These are phyloP conservation scores for Epichloe festucae DNA, from an alignment of 2,329 filamentous ascomycete species.

Conservation along the genomic window DNA sequence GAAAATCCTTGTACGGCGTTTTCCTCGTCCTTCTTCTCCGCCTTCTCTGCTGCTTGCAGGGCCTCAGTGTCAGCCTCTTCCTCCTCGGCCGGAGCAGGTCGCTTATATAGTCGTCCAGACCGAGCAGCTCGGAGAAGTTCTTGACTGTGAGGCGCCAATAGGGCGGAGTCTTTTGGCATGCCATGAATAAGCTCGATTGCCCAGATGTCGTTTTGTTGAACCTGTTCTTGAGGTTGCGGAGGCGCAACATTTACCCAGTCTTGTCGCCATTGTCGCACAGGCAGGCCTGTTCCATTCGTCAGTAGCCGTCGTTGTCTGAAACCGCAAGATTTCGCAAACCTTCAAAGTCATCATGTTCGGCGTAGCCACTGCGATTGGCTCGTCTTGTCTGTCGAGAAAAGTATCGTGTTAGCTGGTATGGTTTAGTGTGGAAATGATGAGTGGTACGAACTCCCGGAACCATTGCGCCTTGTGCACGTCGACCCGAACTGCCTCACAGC, in stretches of 20 bases:
- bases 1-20: conserved; percentile 38
- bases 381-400: conserved; percentile 35
- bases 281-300: conserved; percentile 48
- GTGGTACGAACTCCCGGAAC: conserved; percentile 24
- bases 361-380: conserved; percentile 41
- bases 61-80: conserved; percentile 41
- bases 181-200: conserved; percentile 60
- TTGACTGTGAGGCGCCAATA: conserved; percentile 67
- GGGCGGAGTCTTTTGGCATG: conserved; percentile 75
- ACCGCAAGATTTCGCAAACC: conserved; percentile 19
- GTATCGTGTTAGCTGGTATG: conserved; percentile 8
- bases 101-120: conserved; percentile 64
- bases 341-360: conserved; percentile 50
- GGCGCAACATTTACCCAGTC: conserved; percentile 57
- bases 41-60: conserved; percentile 30
- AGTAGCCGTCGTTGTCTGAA: conserved; percentile 6
- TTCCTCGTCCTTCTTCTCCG: conserved; percentile 52
- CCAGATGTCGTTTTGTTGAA: conserved; percentile 53
- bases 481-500: neutral
- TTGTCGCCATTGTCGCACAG: conserved; percentile 81
- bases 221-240: conserved; percentile 48
- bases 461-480: conserved; percentile 16
- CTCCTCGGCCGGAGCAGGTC: conserved; percentile 48
- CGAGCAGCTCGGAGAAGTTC: conserved; percentile 71
- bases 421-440: neutral